A percentile compares a stretch with the other conserved stretches of the same genome.
Evolutionary conservation across 2,329 filamentous ascomycete genomes (phyloP).

Genomic region (Penicillium capsulatum): DNA sequence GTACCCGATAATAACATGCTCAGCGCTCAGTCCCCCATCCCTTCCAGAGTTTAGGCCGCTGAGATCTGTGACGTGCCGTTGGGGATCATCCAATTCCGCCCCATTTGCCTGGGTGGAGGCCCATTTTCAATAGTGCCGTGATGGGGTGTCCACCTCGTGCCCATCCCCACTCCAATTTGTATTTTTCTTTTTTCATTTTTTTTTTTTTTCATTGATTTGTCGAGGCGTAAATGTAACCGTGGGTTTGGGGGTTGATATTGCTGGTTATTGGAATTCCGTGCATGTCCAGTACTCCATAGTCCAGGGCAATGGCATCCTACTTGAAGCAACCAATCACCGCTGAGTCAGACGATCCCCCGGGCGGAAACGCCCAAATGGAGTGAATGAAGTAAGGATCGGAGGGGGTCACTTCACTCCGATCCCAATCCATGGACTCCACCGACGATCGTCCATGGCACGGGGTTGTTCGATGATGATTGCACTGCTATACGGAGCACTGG

Average conservation of each 20-base stretch:
- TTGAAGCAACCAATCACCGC: no score
- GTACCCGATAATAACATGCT: no score
- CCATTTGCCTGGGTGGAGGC: conserved; percentile 7
- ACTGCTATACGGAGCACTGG: conserved; percentile 2
- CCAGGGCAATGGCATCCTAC: no score
- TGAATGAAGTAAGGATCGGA: conserved; percentile 5
- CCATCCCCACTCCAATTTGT: conserved; percentile 1
- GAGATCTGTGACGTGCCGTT: conserved; percentile 15
- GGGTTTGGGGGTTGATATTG: no score
- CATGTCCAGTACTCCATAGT: no score
- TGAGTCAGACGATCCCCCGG: conserved; percentile 5
- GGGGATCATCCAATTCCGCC: conserved; percentile 4
- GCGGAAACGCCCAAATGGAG: background rate
- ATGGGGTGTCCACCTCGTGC: conserved; percentile 9
- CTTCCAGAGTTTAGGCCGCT: conserved; percentile 3
- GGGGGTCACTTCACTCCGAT: conserved; percentile 14
- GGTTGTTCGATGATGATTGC: conserved; percentile 17
- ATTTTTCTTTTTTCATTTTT: background rate
- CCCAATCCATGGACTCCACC: conserved; percentile 14
- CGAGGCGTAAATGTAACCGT: no score
- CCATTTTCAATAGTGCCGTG: conserved; percentile 16
- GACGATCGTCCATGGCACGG: conserved; percentile 19
- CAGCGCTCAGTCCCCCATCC: conserved; percentile 10
- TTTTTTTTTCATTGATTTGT: no score
- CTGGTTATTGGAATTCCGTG: no score